Evolutionary conservation across 495 filamentous ascomycete species (phyloP), one percentile per base, ranked within the genome.

Genomic region (Jackrogersella multiformis): DNA sequence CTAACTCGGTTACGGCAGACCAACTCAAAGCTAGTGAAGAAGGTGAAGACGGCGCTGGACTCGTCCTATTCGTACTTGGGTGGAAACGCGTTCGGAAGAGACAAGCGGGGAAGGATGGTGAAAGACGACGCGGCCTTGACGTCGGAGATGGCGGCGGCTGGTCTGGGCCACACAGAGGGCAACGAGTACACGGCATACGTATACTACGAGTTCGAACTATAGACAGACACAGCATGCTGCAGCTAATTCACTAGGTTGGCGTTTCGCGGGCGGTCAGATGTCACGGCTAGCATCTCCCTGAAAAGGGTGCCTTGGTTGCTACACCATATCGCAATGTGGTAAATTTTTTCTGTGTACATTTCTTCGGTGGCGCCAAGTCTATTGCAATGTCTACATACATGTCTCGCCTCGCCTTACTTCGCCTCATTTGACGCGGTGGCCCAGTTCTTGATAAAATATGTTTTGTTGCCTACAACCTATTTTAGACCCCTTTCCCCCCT

Each of bases 151-250:
- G 90, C 92, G 35, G 86, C 85, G 1, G 86, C 83, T 1, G 88
- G 85, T 16, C 69, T 86, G 32, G 83, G 80, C 9, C 73, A 78
- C 36, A 71, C 77, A 2, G 89, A 91, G 63, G 88, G 87, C 44
- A 86, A 87, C 62, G 95, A 97, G 72, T 99, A 97, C 80, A 92
- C 92, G 58, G 88, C 95, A 26, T 99, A 96, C 80, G 96, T 97
- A 75, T 97, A 92, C 80, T 99, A 97, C 79, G 92, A 97, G 70
- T 93, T 97, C 75, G 90, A 93, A 74, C 58, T 75, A 58, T 75
- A 70, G 59, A 54, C 45, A 35, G 56, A 70, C 56, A 54, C 45
- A 35, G 56, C 45, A 45, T 21, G 30, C 28, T 34, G 48, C 51
- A 53, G 59, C 54, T 68, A 54, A 53, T 54, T 53, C 56, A 60